Evolutionary conservation across 225 moss, liverwort and hornwort species (phyloP).

Genomic region (Pseudoscleropodium purum): DNA sequence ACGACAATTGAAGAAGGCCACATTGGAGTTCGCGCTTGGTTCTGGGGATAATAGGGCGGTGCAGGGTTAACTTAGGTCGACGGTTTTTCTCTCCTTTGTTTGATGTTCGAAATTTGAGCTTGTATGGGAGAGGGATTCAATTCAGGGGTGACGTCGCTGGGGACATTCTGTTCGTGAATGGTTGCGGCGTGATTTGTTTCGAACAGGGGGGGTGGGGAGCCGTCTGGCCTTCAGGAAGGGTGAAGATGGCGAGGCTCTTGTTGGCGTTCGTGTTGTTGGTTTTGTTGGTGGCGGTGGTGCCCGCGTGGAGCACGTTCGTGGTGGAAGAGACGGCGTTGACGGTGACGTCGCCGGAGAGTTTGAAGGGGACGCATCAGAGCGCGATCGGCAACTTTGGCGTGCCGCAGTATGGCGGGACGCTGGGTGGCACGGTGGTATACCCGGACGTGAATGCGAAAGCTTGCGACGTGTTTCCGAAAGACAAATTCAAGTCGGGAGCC

Average conservation of each 20-base stretch:
- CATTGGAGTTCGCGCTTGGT: not conserved
- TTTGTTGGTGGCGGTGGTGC: not conserved
- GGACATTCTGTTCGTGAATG: not conserved
- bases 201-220: not conserved
- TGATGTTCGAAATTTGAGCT: not conserved
- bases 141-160: not conserved
- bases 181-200: not conserved
- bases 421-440: constrained; percentile 55
- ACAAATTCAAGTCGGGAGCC: constrained; percentile 13
- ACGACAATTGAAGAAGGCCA: not conserved
- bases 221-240: not conserved
- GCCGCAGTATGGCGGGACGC: constrained; percentile 79
- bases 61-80: not conserved
- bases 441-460: constrained; percentile 23
- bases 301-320: constrained; percentile 40
- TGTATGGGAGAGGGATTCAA: not conserved
- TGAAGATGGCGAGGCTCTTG: not conserved
- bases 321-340: constrained; percentile 67
- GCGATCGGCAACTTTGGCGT: constrained; percentile 91
- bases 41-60: not conserved
- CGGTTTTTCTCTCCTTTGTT: not conserved
- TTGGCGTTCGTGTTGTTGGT: not conserved
- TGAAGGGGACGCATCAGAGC: constrained; percentile 58
- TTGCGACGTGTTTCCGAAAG: constrained; percentile 19
- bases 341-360: constrained; percentile 42